Percentiles rank a stretch among this genome's conserved stretches.
These are phyloP conservation scores for Areca catechu DNA, from an alignment of 176 grass and related monocot species.

Conservation along the genomic window DNA sequence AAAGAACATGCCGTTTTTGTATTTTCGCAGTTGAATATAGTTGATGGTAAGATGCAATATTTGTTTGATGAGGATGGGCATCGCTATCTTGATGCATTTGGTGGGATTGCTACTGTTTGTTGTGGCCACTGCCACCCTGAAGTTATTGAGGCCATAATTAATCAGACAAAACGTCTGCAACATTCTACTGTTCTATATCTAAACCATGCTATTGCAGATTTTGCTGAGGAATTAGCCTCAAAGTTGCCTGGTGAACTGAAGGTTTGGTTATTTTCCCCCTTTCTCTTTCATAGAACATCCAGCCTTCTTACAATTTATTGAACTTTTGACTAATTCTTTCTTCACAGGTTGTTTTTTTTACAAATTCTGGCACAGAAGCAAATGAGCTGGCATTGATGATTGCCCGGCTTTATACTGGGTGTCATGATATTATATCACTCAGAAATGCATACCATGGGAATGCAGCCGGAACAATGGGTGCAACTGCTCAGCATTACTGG, in stretches of 20 bases:
- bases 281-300: neutral
- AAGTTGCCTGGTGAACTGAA: slow-evolving; percentile 86
- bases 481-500: slow-evolving; percentile 72
- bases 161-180: slow-evolving; percentile 67
- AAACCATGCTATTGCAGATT: slow-evolving; percentile 84
- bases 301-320: neutral
- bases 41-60: slow-evolving; percentile 88
- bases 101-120: slow-evolving; percentile 81
- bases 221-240: slow-evolving; percentile 74
- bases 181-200: slow-evolving; percentile 86
- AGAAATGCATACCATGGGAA: slow-evolving; percentile 99
- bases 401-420: slow-evolving; percentile 77
- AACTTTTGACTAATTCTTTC: neutral
- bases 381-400: slow-evolving; percentile 95
- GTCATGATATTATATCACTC: slow-evolving; percentile 76
- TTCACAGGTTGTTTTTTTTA: slow-evolving; percentile 91
- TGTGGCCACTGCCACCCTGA: slow-evolving; percentile 95
- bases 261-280: slow-evolving; percentile 19
- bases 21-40: slow-evolving; percentile 68
- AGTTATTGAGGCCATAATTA: slow-evolving; percentile 67
- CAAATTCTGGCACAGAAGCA: slow-evolving; percentile 91
- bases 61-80: slow-evolving; percentile 84
- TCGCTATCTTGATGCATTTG: slow-evolving; percentile 78
- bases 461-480: slow-evolving; percentile 92
- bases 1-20: neutral